These are phyloP conservation scores for Penicillium vulpinum DNA, from an alignment of 2,329 filamentous ascomycete species.

Conservation along the genomic window DNA sequence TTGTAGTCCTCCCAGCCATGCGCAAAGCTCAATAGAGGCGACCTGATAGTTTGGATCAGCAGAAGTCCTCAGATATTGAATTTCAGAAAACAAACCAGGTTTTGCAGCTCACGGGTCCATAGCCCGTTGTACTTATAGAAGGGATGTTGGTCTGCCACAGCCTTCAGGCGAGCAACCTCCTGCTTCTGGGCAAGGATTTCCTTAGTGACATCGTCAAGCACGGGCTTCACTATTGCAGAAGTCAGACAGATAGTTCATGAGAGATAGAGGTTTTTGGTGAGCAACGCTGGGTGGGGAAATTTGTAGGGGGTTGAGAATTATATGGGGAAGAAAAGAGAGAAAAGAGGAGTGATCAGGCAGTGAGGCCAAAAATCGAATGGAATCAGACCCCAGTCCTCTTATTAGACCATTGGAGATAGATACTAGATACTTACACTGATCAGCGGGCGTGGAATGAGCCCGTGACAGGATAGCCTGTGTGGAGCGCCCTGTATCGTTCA, in stretches of 20 bases:
- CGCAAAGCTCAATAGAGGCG: slow-evolving; percentile 61
- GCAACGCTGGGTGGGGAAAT: too few relatives aligned
- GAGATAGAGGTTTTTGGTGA: not conserved
- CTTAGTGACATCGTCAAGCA: slow-evolving; percentile 69
- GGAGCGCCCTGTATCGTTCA: slow-evolving; percentile 58
- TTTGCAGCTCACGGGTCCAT: slow-evolving; percentile 83
- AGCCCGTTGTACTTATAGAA: slow-evolving; percentile 97
- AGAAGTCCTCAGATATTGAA: slow-evolving; percentile 1
- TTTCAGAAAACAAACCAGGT: slow-evolving; percentile 58
- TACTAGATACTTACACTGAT: slow-evolving; percentile 53
- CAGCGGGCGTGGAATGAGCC: slow-evolving; percentile 80
- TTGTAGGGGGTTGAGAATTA: not conserved
- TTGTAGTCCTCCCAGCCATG: slow-evolving; percentile 77
- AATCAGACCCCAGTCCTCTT: not conserved
- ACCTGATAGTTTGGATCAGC: slow-evolving; percentile 53
- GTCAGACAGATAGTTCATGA: slow-evolving; percentile 5
- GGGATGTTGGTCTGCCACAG: slow-evolving; percentile 77
- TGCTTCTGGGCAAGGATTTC: slow-evolving; percentile 71
- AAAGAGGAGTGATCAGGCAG: not conserved
- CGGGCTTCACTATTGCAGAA: slow-evolving; percentile 57
- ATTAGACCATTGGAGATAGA: not conserved
- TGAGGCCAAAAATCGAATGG: not conserved
- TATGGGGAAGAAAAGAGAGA: not conserved
- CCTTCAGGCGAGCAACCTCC: slow-evolving; percentile 68
- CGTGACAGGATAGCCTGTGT: slow-evolving; percentile 81